These are phyloP conservation scores for Kazachstania bromeliacearum DNA, from an alignment of 805 yeast genomes.

Conservation along the genomic window DNA sequence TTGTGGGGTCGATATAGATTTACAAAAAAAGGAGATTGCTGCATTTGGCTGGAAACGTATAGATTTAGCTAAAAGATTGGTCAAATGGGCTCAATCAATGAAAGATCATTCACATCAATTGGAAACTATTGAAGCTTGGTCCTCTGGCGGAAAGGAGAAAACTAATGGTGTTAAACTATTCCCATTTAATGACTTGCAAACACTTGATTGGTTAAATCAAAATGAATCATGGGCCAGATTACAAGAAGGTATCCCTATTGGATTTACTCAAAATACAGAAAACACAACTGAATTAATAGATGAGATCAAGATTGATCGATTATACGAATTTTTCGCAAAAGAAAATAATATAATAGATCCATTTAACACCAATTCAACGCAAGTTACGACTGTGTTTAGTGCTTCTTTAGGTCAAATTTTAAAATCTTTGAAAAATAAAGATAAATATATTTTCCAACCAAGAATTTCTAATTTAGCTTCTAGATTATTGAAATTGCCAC, in stretches of 20 bases:
- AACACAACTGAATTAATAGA: neutral
- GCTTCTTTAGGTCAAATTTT: conserved; percentile 22
- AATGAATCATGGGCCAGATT: conserved; percentile 20
- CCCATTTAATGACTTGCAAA: conserved; percentile 21
- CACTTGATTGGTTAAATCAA: conserved; percentile 22
- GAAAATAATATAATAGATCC: neutral
- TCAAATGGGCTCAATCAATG: conserved; percentile 14
- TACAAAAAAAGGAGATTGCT: conserved; percentile 10
- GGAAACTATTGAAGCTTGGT: conserved; percentile 1
- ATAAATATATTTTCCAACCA: conserved; percentile 16
- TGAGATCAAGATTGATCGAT: conserved; percentile 7
- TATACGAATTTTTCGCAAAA: conserved; percentile 10
- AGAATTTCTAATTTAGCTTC: conserved; percentile 17
- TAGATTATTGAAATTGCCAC: conserved; percentile 17
- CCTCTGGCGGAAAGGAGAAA: neutral
- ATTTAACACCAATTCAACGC: neutral
- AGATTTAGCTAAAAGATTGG: conserved; percentile 17
- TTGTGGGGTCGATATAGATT: conserved; percentile 8
- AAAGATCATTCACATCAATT: conserved; percentile 1
- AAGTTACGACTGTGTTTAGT: conserved; percentile 14
- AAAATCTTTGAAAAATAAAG: neutral
- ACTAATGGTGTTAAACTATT: conserved; percentile 7
- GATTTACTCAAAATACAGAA: neutral
- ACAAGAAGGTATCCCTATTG: conserved; percentile 5
- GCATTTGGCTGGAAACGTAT: conserved; percentile 25